Evolutionary conservation across 257 asterid genomes (phyloP).

Genomic region (Capsicum baccatum): DNA sequence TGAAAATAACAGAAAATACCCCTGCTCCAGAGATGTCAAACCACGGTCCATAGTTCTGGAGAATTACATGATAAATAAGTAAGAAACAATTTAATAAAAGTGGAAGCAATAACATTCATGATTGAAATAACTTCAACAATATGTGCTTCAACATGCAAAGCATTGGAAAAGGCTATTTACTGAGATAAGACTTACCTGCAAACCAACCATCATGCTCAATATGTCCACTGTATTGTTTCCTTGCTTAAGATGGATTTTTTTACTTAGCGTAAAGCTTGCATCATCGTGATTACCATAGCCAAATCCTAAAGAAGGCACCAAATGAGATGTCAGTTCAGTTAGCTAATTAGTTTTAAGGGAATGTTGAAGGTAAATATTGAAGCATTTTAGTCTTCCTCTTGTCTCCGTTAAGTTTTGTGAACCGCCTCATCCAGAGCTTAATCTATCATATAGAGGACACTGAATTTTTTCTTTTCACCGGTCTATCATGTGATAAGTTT

Average conservation of each 20-base stretch:
- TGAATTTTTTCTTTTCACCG: not conserved
- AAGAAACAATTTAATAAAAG: not conserved
- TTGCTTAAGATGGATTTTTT: slow-evolving; percentile 47
- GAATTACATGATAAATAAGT: slow-evolving; percentile 25
- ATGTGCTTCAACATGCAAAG: slow-evolving; percentile 11
- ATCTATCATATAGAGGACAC: not conserved
- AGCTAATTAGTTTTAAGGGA: not conserved
- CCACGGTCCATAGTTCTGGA: slow-evolving; percentile 87
- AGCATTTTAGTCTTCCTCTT: slow-evolving; percentile 2
- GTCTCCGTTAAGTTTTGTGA: not conserved
- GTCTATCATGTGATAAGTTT: not conserved
- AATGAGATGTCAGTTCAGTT: not conserved
- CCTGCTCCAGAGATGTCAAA: slow-evolving; percentile 75
- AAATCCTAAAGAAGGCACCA: slow-evolving; percentile 49
- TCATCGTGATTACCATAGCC: slow-evolving; percentile 75
- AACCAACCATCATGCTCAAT: slow-evolving; percentile 77
- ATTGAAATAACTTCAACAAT: not conserved
- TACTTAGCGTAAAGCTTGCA: slow-evolving; percentile 54
- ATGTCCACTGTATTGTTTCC: slow-evolving; percentile 69
- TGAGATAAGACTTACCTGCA: slow-evolving; percentile 53
- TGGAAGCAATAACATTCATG: not conserved
- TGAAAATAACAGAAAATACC: slow-evolving; percentile 54
- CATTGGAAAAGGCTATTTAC: not conserved
- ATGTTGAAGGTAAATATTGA: not conserved
- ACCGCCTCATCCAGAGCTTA: not conserved